A percentile compares a stretch with the other conserved stretches of the same genome.
Evolutionary conservation across 306 rosid species (phyloP).

Genomic region (Ceratonia siliqua): DNA sequence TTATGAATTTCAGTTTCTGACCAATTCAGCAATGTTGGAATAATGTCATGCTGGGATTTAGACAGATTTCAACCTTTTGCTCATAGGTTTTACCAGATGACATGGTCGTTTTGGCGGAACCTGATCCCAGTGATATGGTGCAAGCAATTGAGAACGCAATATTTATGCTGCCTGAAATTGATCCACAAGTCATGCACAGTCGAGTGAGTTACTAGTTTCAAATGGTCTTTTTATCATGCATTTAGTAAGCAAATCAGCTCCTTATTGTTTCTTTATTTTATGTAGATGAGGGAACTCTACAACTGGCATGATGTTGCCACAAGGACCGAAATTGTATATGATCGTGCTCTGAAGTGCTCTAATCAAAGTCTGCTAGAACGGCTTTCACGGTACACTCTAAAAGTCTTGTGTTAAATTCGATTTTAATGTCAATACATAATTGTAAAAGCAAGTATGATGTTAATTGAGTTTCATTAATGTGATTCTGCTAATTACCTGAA

Average conservation of each 20-base stretch:
- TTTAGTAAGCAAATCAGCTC: slow-evolving; percentile 23
- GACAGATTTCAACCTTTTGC: slow-evolving; percentile 33
- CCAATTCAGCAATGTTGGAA: neutral
- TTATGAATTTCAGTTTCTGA: neutral
- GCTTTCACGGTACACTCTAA: slow-evolving; percentile 64
- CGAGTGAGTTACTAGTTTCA: slow-evolving; percentile 59
- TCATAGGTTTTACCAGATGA: slow-evolving; percentile 87
- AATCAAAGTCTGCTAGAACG: slow-evolving; percentile 68
- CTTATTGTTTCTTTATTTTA: neutral
- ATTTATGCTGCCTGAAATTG: slow-evolving; percentile 69
- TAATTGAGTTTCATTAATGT: neutral
- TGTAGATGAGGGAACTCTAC: slow-evolving; percentile 75
- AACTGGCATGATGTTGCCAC: slow-evolving; percentile 91
- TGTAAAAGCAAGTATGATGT: slow-evolving; percentile 12
- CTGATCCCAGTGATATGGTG: slow-evolving; percentile 89
- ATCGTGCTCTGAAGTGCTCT: slow-evolving; percentile 69
- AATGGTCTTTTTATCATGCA: slow-evolving; percentile 29
- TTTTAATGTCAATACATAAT: neutral
- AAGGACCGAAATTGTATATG: slow-evolving; percentile 87
- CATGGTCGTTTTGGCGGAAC: slow-evolving; percentile 89
- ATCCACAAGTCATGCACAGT: slow-evolving; percentile 82
- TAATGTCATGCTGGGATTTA: slow-evolving; percentile 24
- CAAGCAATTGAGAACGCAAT: slow-evolving; percentile 73
- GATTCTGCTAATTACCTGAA: neutral
- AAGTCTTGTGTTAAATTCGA: slow-evolving; percentile 22